A percentile compares a stretch with the other conserved stretches of the same genome.
phyloP scores from a whole-genome alignment of 2,329 filamentous ascomycete genomes.

The Acephala macrosclerotiorum region DNA sequence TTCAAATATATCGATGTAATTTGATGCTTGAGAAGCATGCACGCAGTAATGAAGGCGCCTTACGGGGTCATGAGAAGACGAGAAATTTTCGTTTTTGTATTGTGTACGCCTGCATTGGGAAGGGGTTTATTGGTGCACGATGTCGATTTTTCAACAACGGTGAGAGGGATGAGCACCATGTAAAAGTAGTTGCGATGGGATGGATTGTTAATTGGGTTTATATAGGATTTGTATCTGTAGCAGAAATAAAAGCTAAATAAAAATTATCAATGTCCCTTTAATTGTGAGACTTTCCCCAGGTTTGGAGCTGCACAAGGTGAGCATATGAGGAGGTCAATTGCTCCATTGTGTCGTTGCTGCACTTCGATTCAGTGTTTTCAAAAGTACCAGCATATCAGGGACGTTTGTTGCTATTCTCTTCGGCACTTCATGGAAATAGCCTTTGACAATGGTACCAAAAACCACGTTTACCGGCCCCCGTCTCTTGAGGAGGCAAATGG shows the following conservation, averaged over 20 bases:
- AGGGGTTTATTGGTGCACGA: conserved; percentile 19
- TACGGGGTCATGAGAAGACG: conserved; percentile 31
- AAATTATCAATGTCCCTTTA: conserved; percentile 3
- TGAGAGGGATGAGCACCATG: conserved; percentile 24
- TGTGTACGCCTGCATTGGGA: conserved; percentile 34
- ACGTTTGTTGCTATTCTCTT: not conserved
- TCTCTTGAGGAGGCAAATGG: not conserved
- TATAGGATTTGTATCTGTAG: conserved; percentile 24
- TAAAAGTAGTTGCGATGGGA: conserved; percentile 24
- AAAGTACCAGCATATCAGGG: not conserved
- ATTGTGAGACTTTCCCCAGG: not conserved
- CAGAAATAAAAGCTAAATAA: conserved; percentile 25
- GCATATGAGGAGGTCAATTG: conserved; percentile 4
- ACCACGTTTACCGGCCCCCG: not conserved
- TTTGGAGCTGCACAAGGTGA: not conserved
- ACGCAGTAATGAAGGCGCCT: conserved; percentile 34
- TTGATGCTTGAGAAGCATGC: conserved; percentile 24
- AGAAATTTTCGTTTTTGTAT: conserved; percentile 26
- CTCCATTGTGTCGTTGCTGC: not conserved
- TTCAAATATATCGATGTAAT: conserved; percentile 25
- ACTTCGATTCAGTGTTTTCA: not conserved
- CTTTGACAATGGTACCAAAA: not conserved
- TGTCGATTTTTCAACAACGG: not conserved
- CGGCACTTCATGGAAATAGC: not conserved
- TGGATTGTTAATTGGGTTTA: conserved; percentile 24